phyloP scores from a whole-genome alignment of 768 basidiomycete species.

The Xerocomellus intermedius region DNA sequence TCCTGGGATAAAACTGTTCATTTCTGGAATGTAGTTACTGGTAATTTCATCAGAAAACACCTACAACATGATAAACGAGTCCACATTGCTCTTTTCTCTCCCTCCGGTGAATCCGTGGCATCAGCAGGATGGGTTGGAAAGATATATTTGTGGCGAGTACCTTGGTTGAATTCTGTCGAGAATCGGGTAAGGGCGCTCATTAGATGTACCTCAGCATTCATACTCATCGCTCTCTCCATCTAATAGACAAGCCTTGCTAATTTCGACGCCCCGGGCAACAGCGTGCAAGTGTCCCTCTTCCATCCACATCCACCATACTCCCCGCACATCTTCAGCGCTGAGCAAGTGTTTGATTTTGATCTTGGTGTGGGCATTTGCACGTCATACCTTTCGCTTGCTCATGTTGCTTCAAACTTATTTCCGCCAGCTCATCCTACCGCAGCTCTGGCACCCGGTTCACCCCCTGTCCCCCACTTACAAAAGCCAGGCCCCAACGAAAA shows the following conservation, averaged over 20 bases:
- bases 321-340: neutral
- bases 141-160: neutral
- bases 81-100: neutral
- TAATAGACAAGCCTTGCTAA: neutral
- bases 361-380: neutral
- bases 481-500: neutral
- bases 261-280: neutral
- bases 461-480: no score
- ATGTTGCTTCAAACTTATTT: neutral
- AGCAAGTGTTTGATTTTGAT: neutral
- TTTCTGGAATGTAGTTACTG: conserved; percentile 4
- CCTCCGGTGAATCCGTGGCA: neutral
- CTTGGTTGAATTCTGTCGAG: neutral
- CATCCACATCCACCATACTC: neutral
- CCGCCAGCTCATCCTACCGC: neutral
- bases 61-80: neutral
- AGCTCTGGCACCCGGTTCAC: no score
- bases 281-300: neutral
- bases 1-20: neutral
- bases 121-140: neutral
- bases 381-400: neutral
- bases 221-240: neutral
- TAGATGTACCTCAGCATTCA: neutral
- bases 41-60: neutral
- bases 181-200: neutral